Evolutionary conservation across 2,329 filamentous ascomycete genomes (phyloP), one percentile per base, ranked within the genome.

Genomic region (Periconia digitata): DNA sequence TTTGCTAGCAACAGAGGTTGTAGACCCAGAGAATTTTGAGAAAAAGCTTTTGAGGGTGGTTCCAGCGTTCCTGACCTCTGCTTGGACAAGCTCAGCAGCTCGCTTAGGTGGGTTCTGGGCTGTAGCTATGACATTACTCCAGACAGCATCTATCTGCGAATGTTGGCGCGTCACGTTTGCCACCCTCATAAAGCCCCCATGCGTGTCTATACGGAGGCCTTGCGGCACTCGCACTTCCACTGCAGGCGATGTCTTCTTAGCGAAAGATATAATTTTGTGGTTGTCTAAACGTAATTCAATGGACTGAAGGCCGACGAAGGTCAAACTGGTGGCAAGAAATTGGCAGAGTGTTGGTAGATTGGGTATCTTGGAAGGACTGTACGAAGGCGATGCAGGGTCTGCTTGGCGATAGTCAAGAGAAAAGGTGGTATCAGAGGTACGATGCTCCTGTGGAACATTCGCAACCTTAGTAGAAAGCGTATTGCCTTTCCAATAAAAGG

Each of bases 401-500:
- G 83, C 83, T 67, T 95, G 96, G 64, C 94, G 83, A 72, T 97
- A 96, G 66, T 97, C 92, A 40, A 99, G 80, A 40, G 96, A 85
- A 67, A 99, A 99, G n/a, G 87, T 88, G 2, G 95, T 99, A 60
- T 92, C 83, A 24, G 77, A 77, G 46, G 79, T 87, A 15, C 79
- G 74, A 63, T 90, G 80, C 20, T 83, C 82, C 39, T 83, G 78
- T 1, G 87, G 85, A 7, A 96, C 74, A 57, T 85, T 85, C 18
- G 94, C 80, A 59, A 90, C 89, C 61, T 92, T 87, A 20, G 95
- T 99, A 69, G 96, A 97, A 1, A 99, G 80, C 5, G 90, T 90
- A 70, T 97, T 97, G n/a, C 89, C 92, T 71, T 96, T 97, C 95
- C 94, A 99, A 76, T 96, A 99, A 67, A 99, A 99, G 0, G 92